These are phyloP conservation scores for Buxus sempervirens DNA, from an alignment of 164 flowering plant genomes.

Conservation along the genomic window DNA sequence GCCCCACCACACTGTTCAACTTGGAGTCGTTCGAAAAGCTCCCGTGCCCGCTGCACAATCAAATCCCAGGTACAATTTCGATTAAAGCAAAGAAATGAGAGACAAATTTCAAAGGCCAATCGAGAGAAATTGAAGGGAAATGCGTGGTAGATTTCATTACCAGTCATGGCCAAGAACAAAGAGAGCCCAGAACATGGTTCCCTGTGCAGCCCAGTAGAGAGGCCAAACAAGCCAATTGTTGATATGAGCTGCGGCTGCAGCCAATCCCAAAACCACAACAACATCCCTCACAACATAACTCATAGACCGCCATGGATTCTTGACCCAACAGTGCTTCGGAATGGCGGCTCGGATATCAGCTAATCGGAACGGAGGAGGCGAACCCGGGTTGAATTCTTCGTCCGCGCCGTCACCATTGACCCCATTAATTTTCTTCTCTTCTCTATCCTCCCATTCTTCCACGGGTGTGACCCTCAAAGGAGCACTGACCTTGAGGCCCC, in stretches of 20 bases:
- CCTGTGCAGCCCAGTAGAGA: slow-evolving; percentile 73
- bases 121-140: too few species aligned
- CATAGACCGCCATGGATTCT: slow-evolving; percentile 76
- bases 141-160: slow-evolving; percentile 19
- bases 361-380: slow-evolving; percentile 70
- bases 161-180: slow-evolving; percentile 92
- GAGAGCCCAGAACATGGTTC: slow-evolving; percentile 90
- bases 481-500: slow-evolving; percentile 25
- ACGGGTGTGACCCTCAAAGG: slow-evolving; percentile 22
- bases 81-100: too few species aligned
- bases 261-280: slow-evolving; percentile 53
- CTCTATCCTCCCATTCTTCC: slow-evolving; percentile 15
- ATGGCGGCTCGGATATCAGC: slow-evolving; percentile 65
- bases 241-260: slow-evolving; percentile 49
- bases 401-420: slow-evolving; percentile 14
- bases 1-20: slow-evolving; percentile 71
- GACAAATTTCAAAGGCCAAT: too few species aligned
- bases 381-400: slow-evolving; percentile 44
- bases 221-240: slow-evolving; percentile 74
- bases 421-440: slow-evolving; percentile 10
- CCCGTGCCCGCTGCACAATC: slow-evolving; percentile 68
- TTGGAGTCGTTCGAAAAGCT: slow-evolving; percentile 62
- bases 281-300: slow-evolving; percentile 77
- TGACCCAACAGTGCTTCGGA: slow-evolving; percentile 84
- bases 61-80: background rate